These are phyloP conservation scores for Bauhinia variegata DNA, from an alignment of 306 rosid species.

Conservation along the genomic window DNA sequence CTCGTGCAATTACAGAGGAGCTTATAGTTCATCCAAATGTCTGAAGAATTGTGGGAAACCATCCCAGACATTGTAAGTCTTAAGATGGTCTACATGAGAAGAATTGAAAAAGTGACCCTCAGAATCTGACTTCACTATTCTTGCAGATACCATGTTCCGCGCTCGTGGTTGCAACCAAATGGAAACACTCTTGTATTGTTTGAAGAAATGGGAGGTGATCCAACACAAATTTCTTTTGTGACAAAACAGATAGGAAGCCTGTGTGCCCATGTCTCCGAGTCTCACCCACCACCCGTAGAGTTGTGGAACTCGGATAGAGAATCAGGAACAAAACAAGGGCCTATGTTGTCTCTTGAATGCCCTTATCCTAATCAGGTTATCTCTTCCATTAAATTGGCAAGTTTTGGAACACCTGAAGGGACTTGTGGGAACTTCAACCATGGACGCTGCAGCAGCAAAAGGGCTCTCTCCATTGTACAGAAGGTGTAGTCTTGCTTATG, in stretches of 20 bases:
- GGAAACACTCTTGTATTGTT: conserved; percentile 76
- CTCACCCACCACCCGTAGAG: conserved; percentile 80
- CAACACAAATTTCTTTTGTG: conserved; percentile 62
- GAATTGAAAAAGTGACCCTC: conserved; percentile 20
- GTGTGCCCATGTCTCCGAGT: conserved; percentile 78
- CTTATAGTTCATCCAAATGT: conserved; percentile 62
- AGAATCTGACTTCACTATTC: conserved; percentile 35
- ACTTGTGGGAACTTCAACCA: conserved; percentile 76
- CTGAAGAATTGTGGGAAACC: conserved; percentile 86
- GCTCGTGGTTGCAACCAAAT: conserved; percentile 68
- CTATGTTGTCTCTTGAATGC: conserved; percentile 70
- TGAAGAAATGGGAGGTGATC: conserved; percentile 89
- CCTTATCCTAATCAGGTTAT: conserved; percentile 74
- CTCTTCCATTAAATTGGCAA: conserved; percentile 85
- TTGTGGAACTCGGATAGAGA: conserved; percentile 61
- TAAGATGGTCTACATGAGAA: conserved; percentile 13
- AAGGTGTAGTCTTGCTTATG: conserved; percentile 52
- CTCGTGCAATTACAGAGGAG: conserved; percentile 65
- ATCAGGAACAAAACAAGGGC: conserved; percentile 43
- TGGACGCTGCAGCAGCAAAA: conserved; percentile 68
- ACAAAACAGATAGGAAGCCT: conserved; percentile 63
- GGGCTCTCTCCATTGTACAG: conserved; percentile 66
- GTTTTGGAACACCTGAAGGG: conserved; percentile 82
- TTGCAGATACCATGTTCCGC: conserved; percentile 82
- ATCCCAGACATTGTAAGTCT: conserved; percentile 76